Conservation (phyloP, 2,329 filamentous ascomycete species). For the Tolypocladium nubicola region DNA sequence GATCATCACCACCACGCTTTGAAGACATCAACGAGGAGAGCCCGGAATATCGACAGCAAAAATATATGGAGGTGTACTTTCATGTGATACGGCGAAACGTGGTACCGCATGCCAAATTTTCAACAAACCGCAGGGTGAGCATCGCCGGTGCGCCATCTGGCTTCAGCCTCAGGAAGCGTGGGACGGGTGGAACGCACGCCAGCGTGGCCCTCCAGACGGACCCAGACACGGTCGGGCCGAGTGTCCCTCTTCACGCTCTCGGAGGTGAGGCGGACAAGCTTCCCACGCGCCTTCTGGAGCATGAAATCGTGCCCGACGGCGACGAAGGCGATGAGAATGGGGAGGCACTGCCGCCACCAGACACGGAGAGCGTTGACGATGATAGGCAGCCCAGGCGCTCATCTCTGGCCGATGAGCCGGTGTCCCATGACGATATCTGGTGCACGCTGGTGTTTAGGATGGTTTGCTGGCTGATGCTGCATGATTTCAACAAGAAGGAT, state of each 20-base stretch:
- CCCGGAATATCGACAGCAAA: constrained; percentile 36
- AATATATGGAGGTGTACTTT: constrained; percentile 45
- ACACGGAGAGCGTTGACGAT: not conserved
- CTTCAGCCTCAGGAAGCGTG: constrained; percentile 9
- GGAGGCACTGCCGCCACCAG: not conserved
- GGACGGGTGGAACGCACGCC: constrained; percentile 12
- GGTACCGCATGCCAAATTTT: constrained; percentile 19
- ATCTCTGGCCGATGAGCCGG: constrained; percentile 12
- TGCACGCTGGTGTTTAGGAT: constrained; percentile 44
- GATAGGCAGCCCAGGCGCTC: constrained; percentile 1
- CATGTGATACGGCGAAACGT: constrained; percentile 29
- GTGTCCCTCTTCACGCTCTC: not conserved
- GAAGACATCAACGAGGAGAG: constrained; percentile 34
- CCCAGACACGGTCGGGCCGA: not conserved
- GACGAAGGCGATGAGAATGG: constrained; percentile 2
- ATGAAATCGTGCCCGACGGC: not conserved
- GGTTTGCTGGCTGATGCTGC: constrained; percentile 47
- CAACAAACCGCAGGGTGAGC: constrained; percentile 7
- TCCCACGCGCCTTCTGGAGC: not conserved
- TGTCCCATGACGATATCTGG: constrained; percentile 36
- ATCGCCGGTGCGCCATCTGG: constrained; percentile 12
- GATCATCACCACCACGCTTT: constrained; percentile 19
- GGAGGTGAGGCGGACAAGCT: not conserved
- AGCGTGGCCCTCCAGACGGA: constrained; percentile 7
- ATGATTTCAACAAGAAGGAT: constrained; percentile 46